Conservation (phyloP, 495 filamentous ascomycete species). For the Tuber brumale region DNA sequence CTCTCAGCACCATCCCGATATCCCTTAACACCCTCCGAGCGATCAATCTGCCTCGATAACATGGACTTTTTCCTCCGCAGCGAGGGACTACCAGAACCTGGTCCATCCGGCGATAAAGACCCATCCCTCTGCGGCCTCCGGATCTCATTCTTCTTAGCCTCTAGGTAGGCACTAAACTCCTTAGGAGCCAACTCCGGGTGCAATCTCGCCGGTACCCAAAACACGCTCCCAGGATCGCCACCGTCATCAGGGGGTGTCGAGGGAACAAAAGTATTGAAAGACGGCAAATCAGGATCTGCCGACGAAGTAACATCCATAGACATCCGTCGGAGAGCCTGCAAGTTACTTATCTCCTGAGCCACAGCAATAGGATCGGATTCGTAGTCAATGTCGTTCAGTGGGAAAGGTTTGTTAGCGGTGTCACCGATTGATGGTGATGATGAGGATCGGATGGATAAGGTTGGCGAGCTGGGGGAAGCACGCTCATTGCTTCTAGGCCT, state of each 20-base stretch:
- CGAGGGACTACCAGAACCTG: conserved; percentile 47
- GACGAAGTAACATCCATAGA: conserved; percentile 93
- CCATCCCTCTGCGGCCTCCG: conserved; percentile 53
- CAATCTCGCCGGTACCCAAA: conserved; percentile 92
- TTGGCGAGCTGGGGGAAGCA: conserved; percentile 50
- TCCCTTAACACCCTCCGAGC: conserved; percentile 55
- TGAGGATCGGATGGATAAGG: conserved; percentile 53
- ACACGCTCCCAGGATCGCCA: conserved; percentile 77
- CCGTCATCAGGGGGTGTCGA: conserved; percentile 71
- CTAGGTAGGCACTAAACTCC: conserved; percentile 94
- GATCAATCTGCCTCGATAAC: conserved; percentile 87
- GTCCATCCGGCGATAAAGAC: conserved; percentile 61
- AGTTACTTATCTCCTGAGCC: conserved; percentile 87
- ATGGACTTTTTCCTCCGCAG: conserved; percentile 88
- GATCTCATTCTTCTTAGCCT: conserved; percentile 83
- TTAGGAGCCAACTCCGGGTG: conserved; percentile 93
- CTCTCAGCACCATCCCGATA: conserved; percentile 86
- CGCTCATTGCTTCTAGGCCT: conserved; percentile 32
- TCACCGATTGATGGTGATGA: conserved; percentile 52
- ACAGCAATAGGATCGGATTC: conserved; percentile 85
- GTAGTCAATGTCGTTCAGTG: conserved; percentile 86
- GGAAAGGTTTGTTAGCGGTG: conserved; percentile 67
- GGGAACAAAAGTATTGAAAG: conserved; percentile 65
- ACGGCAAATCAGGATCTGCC: conserved; percentile 87
- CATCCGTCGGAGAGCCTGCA: conserved; percentile 92